A percentile compares a stretch with the other conserved stretches of the same genome.
Conservation (phyloP, 2,329 filamentous ascomycete genomes). For the Blastomyces gilchristii region DNA sequence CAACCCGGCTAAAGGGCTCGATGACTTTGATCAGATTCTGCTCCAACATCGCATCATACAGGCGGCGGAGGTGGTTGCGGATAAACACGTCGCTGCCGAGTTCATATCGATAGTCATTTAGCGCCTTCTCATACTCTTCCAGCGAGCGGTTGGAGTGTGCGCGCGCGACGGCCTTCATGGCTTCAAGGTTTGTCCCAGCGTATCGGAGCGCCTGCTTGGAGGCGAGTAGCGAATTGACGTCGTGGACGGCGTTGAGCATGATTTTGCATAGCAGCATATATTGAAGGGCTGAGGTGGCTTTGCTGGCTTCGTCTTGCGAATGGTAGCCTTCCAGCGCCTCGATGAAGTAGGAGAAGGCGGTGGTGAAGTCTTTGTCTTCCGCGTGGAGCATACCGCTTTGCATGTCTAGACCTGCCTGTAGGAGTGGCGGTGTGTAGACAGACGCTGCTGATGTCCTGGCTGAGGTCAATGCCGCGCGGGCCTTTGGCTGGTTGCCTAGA, state of each 20-base stretch:
- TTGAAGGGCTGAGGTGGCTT: constrained; percentile 93
- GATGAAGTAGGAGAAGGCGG: constrained; percentile 97
- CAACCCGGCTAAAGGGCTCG: constrained; percentile 93
- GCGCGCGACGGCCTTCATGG: constrained; percentile 96
- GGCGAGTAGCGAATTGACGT: constrained; percentile 87
- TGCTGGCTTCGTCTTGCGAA: constrained; percentile 73
- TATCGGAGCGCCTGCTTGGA: constrained; percentile 97
- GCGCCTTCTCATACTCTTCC: constrained; percentile 91
- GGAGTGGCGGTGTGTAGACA: constrained; percentile 88
- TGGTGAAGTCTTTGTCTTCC: constrained; percentile 98
- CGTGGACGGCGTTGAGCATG: constrained; percentile 94
- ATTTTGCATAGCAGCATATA: constrained; percentile 99
- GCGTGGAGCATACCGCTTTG: constrained; percentile 98
- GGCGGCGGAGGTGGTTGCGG: constrained; percentile 83
- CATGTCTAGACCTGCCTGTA: constrained; percentile 97
- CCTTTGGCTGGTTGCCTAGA: constrained; percentile 91
- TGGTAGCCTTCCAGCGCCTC: constrained; percentile 97
- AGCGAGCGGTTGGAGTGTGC: constrained; percentile 91
- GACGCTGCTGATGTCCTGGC: constrained; percentile 91
- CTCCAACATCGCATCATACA: constrained; percentile 98
- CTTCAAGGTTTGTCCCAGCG: constrained; percentile 87
- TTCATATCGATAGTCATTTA: constrained; percentile 84
- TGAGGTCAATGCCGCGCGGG: constrained; percentile 84
- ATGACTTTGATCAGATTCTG: constrained; percentile 99
- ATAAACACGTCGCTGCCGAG: constrained; percentile 93